These are phyloP conservation scores for Plasmodium berghei DNA, from an alignment of 169 alveolate genomes.

Conservation along the genomic window DNA sequence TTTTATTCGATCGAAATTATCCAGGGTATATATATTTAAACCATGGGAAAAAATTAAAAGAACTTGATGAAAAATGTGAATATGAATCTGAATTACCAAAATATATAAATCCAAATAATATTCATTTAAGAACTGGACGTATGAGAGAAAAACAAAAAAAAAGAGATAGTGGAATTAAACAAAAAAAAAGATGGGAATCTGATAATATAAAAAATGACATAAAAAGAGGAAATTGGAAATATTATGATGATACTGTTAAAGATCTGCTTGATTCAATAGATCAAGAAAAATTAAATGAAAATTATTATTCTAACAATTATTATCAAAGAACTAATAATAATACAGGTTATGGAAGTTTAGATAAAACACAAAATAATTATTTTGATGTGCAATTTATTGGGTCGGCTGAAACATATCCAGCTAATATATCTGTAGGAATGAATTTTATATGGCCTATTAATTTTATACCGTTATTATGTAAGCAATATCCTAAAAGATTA, in stretches of 20 bases:
- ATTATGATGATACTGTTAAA: slow-evolving; percentile 77
- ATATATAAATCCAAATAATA: slow-evolving; percentile 82
- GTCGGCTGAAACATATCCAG: slow-evolving; percentile 86
- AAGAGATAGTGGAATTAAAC: slow-evolving; percentile 81
- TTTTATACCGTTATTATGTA: slow-evolving; percentile 87
- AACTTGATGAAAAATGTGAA: slow-evolving; percentile 50
- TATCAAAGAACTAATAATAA: slow-evolving; percentile 82
- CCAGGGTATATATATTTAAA: slow-evolving; percentile 71
- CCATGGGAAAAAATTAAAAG: slow-evolving; percentile 72
- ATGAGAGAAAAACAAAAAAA: slow-evolving; percentile 82
- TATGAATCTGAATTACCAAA: slow-evolving; percentile 78
- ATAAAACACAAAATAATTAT: slow-evolving; percentile 82
- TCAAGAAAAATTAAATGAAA: slow-evolving; percentile 77
- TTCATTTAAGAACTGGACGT: slow-evolving; percentile 85
- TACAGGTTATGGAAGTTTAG: slow-evolving; percentile 85
- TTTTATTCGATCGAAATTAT: slow-evolving; percentile 53
- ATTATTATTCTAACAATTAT: slow-evolving; percentile 62
- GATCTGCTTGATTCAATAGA: slow-evolving; percentile 72
- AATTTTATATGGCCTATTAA: slow-evolving; percentile 87
- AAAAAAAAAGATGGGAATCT: slow-evolving; percentile 83
- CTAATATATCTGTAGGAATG: slow-evolving; percentile 86
- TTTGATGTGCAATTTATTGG: slow-evolving; percentile 90
- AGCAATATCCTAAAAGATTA: slow-evolving; percentile 84
- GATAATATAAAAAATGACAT: slow-evolving; percentile 84
- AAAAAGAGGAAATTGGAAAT: slow-evolving; percentile 85